Base-by-base conservation (phyloP, 2,329 filamentous ascomycete genomes). In the Byssoonygena ceratinophila region DNA sequence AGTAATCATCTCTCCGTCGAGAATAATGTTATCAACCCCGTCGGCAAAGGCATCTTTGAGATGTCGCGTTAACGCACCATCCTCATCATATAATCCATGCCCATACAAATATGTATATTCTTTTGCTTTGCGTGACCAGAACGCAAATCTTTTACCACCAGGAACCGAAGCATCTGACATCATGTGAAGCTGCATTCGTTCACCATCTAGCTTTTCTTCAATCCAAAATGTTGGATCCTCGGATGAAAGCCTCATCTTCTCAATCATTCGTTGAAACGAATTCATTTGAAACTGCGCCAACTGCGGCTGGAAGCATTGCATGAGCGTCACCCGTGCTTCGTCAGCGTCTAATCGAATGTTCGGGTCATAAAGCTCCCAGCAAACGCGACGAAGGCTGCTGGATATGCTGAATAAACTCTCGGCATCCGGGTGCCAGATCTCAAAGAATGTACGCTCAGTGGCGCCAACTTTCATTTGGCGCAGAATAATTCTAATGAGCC, bases 1-100 rank as follows among this genome's bases (percentile, higher is more conserved):
- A 0, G 90, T 95, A 54, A 98, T 89, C 92, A 98, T 98, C 66
- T 98, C 92, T 8, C 92, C 92, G 61, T 98, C 92, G 0, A 98
- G 76, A 46, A 98, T 95, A 58, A 95, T 77, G 63, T 87, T 96
- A 14, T 83, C 77, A 0, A 97, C 88, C 1, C 83, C 82, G 0
- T 81, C 72, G 1, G 82, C 75, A 65, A 98, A 97, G 0, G 87
- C 88, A 37, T 81, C 75, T 49, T 80, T 80, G 18, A 97, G 73
- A 64, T 94, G 84, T 31, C 87, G 78, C 0, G 91, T 95, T 49
- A 97, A 67, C 5, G 89, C 82, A 6, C 85, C 84, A 37, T 83
- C 81, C 4, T 84, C 78, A 58, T 94, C 87, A 44, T 83, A 70
- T 14, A 94, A 77, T 0, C 84, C 79, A 54, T 81, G 76, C 5